A percentile compares a stretch with the other conserved stretches of the same genome.
Conservation (phyloP, 495 filamentous ascomycete genomes). For the Ascodesmis nigricans region DNA sequence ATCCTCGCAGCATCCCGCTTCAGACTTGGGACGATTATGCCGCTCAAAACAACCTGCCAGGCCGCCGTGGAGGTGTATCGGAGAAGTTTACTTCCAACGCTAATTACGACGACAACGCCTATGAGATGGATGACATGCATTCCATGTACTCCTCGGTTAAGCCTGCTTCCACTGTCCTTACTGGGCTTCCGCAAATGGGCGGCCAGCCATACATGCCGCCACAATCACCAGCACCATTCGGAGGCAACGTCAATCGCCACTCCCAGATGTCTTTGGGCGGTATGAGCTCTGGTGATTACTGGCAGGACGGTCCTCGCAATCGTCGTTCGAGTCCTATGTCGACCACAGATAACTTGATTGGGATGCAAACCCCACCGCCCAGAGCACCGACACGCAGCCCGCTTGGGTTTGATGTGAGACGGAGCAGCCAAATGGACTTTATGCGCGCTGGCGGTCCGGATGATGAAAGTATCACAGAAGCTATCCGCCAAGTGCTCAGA, state of each 20-base stretch:
- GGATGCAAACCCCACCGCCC: slow-evolving; percentile 25
- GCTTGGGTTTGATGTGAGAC: slow-evolving; percentile 29
- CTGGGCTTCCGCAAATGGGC: slow-evolving; percentile 52
- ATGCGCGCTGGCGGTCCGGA: slow-evolving; percentile 46
- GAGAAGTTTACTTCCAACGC: slow-evolving; percentile 41
- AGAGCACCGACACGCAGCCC: slow-evolving; percentile 31
- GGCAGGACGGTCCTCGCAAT: slow-evolving; percentile 29
- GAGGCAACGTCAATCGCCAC: slow-evolving; percentile 29
- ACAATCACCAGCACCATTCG: slow-evolving; percentile 50
- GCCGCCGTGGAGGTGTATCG: slow-evolving; percentile 44
- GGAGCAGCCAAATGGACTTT: slow-evolving; percentile 57
- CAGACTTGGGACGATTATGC: slow-evolving; percentile 98
- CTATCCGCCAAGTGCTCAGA: slow-evolving; percentile 56
- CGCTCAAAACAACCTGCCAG: slow-evolving; percentile 68
- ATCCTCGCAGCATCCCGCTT: slow-evolving; percentile 77
- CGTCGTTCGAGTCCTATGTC: slow-evolving; percentile 26
- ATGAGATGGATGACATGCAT: slow-evolving; percentile 96
- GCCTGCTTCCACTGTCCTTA: slow-evolving; percentile 77
- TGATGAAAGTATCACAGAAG: slow-evolving; percentile 54
- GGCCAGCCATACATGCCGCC: slow-evolving; percentile 51
- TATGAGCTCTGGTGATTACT: slow-evolving; percentile 29
- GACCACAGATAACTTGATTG: slow-evolving; percentile 38
- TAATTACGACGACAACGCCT: slow-evolving; percentile 35
- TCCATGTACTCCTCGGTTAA: slow-evolving; percentile 88
- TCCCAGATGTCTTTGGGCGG: slow-evolving; percentile 36